Base-by-base conservation (phyloP, 2,329 filamentous ascomycete genomes). In the Alternaria sp. region DNA sequence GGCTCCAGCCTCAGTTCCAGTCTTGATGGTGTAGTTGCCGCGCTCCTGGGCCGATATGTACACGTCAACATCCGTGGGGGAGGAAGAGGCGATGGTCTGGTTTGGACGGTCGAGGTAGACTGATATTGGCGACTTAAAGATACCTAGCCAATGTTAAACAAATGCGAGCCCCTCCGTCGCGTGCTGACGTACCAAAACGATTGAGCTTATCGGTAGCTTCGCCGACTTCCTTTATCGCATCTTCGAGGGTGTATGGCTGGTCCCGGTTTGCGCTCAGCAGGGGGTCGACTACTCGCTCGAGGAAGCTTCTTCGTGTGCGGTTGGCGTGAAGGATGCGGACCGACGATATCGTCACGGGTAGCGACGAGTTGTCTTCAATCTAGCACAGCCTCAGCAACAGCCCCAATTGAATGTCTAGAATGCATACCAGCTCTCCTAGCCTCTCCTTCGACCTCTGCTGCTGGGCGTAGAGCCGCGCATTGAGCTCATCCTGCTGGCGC, bases 1-100 rank as follows among this genome's bases (percentile, higher is more conserved):
- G 76, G 96, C 97, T 66, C 96, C 96, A 49, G 97, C 86, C 77
- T 98, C 95, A 9, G 96, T 98, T 63, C 96, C 96, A 0, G 94
- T 97, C 83, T 97, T 97, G 74, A 98, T 87, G 62, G 93, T 89
- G 75, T 98, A 88, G 43, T 91, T 90, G 30, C 92, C 91, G 69
- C 92, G 90, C 81, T 99, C 95, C 64, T 87, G 86, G 21, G 92
- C 91, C 57, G 88, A 89, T 60, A 97, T 86, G 73, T 90, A 91
- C 57, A 97, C 87, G 69, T 95, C 91, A 70, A 98, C 82, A 77
- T 97, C 93, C 59, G 89, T 93, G 3, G 90, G 88, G 2, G 89
- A 89, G 10, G 90, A 88, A 7, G 89, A 88, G 0, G 91, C 86
- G 65, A 92, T 88, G 47, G 89, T 87, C 51, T 88, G 86, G 63